Conservation (phyloP, 2,329 filamentous ascomycete genomes). For the Stagonosporopsis tanaceti region DNA sequence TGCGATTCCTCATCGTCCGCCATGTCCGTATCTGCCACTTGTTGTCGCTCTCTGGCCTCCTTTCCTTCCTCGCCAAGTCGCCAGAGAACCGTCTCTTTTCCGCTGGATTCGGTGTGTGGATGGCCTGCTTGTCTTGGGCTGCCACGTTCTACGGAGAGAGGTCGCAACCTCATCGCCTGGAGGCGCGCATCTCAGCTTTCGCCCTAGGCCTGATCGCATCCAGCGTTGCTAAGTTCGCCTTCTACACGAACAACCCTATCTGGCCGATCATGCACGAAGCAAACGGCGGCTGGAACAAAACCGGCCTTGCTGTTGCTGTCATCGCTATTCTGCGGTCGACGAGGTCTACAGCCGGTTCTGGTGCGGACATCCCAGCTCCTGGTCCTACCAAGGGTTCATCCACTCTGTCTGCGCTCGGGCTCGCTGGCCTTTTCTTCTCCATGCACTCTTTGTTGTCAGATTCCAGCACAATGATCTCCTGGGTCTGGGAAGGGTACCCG, state of each 20-base stretch:
- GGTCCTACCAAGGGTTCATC: slow-evolving; percentile 72
- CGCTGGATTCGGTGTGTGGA: slow-evolving; percentile 80
- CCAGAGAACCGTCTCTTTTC: slow-evolving; percentile 80
- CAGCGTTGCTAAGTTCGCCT: slow-evolving; percentile 89
- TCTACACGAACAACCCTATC: slow-evolving; percentile 92
- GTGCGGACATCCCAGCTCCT: slow-evolving; percentile 57
- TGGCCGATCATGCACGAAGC: slow-evolving; percentile 92
- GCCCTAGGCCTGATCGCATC: slow-evolving; percentile 83
- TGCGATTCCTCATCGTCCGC: slow-evolving; percentile 73
- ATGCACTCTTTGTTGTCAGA: slow-evolving; percentile 94
- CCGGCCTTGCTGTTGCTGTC: slow-evolving; percentile 77
- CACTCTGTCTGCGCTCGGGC: slow-evolving; percentile 75
- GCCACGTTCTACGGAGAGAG: slow-evolving; percentile 83
- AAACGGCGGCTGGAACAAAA: slow-evolving; percentile 93
- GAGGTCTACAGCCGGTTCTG: slow-evolving; percentile 63
- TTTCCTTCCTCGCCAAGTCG: slow-evolving; percentile 77
- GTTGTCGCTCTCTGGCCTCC: slow-evolving; percentile 77
- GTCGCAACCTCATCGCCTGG: slow-evolving; percentile 75
- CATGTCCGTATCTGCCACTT: slow-evolving; percentile 77
- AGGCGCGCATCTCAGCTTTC: slow-evolving; percentile 83
- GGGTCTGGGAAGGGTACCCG: slow-evolving; percentile 97
- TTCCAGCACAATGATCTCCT: slow-evolving; percentile 97
- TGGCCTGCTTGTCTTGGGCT: slow-evolving; percentile 84
- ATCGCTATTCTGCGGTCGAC: slow-evolving; percentile 80
- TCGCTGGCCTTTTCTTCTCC: slow-evolving; percentile 86